These are phyloP conservation scores for Synchytrium microbalum DNA, from an alignment of 371 early-diverging fungal species.

Conservation along the genomic window DNA sequence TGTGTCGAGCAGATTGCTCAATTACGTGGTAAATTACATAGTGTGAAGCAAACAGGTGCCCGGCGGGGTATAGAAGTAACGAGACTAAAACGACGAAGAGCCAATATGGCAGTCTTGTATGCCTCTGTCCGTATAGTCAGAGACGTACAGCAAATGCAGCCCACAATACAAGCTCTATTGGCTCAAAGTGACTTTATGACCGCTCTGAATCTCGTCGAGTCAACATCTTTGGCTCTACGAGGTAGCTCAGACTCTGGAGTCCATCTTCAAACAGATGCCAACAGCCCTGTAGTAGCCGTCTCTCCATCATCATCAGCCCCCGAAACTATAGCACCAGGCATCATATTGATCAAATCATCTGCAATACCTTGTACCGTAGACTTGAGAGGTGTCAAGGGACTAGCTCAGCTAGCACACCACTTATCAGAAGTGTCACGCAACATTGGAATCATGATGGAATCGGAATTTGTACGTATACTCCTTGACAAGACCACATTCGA, in stretches of 20 bases:
- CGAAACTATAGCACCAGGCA: constrained; percentile 15
- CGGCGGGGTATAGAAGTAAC: constrained; percentile 74
- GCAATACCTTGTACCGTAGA: constrained; percentile 36
- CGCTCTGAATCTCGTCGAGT: constrained; percentile 77
- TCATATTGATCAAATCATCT: constrained; percentile 13
- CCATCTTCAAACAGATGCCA: too few relatives aligned
- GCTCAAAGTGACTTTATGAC: constrained; percentile 72
- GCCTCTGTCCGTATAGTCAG: constrained; percentile 57
- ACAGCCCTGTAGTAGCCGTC: too few relatives aligned
- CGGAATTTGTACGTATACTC: constrained; percentile 56
- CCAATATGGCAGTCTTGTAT: constrained; percentile 59
- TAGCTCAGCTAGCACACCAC: constrained; percentile 54
- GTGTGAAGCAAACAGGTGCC: constrained; percentile 45
- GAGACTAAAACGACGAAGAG: constrained; percentile 59
- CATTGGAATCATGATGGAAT: constrained; percentile 64
- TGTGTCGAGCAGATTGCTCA: constrained; percentile 76
- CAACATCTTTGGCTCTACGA: constrained; percentile 50
- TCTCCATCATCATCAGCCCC: constrained; percentile 16
- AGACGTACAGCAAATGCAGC: constrained; percentile 65
- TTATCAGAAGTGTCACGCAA: constrained; percentile 57
- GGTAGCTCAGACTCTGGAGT: too few relatives aligned
- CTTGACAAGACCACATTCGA: constrained; percentile 37
- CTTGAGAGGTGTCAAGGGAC: constrained; percentile 48
- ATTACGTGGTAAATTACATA: constrained; percentile 57
- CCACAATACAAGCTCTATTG: constrained; percentile 71